A percentile compares a stretch with the other conserved stretches of the same genome.
These are phyloP conservation scores for Eustoma russellianum DNA, from an alignment of 257 asterid species.

Conservation along the genomic window DNA sequence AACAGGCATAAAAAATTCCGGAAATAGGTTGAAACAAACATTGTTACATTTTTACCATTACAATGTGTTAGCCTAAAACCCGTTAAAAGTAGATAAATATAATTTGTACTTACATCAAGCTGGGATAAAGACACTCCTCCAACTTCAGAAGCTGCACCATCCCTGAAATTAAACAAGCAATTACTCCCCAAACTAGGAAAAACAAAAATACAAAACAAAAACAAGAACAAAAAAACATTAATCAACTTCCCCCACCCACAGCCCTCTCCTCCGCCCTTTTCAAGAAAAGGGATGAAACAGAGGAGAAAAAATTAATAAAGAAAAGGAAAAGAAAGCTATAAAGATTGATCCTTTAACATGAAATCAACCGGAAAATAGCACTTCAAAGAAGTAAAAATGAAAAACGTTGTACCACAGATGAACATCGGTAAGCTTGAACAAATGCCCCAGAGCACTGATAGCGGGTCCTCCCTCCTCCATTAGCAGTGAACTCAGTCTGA, in stretches of 20 bases:
- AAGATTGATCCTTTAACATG: too few relatives aligned
- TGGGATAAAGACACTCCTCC: slow-evolving; percentile 22
- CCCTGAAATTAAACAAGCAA: slow-evolving; percentile 36
- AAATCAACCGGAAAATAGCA: too few relatives aligned
- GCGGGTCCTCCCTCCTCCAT: slow-evolving; percentile 18
- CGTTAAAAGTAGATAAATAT: too few relatives aligned
- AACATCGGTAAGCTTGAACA: slow-evolving; percentile 66
- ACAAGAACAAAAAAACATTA: neutral
- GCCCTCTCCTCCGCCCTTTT: too few relatives aligned
- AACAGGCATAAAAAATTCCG: slow-evolving; percentile 30
- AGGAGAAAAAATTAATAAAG: too few relatives aligned
- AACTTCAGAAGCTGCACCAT: slow-evolving; percentile 26
- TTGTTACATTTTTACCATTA: too few relatives aligned
- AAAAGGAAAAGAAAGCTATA: too few relatives aligned
- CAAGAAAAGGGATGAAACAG: too few relatives aligned
- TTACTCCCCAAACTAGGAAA: neutral
- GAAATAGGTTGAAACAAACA: slow-evolving; percentile 9
- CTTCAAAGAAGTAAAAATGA: neutral
- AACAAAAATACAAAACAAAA: neutral
- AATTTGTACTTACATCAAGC: slow-evolving; percentile 29
- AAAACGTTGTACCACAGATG: slow-evolving; percentile 42
- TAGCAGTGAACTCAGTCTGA: neutral
- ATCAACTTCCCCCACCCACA: too few relatives aligned
- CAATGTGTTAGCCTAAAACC: too few relatives aligned
- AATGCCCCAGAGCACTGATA: slow-evolving; percentile 53